phyloP scores from a whole-genome alignment of 225 moss, liverwort and hornwort genomes.

The Ulota crispa region DNA sequence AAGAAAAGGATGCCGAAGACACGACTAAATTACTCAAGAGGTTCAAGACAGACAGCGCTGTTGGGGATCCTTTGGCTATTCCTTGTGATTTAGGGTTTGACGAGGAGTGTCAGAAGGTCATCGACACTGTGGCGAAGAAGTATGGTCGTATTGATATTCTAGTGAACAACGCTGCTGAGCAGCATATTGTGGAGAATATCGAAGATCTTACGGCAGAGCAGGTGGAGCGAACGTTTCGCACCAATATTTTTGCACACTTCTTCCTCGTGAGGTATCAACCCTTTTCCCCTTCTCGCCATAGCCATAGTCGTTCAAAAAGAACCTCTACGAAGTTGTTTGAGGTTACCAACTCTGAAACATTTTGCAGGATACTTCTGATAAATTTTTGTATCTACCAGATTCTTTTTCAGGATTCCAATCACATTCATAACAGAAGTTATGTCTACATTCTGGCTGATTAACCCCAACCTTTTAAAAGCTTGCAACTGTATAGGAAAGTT shows the following conservation, averaged over 20 bases:
- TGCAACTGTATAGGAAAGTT: too few species aligned
- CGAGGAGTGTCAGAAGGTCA: slow-evolving; percentile 64
- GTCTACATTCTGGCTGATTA: too few species aligned
- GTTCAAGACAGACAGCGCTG: slow-evolving; percentile 27
- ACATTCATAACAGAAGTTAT: too few species aligned
- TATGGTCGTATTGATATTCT: slow-evolving; percentile 68
- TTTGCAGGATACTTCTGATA: too few species aligned
- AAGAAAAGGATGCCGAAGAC: slow-evolving; percentile 62
- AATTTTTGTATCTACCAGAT: too few species aligned
- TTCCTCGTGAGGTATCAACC: slow-evolving; percentile 40
- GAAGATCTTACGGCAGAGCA: slow-evolving; percentile 63
- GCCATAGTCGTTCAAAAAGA: too few species aligned
- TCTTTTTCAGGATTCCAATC: too few species aligned
- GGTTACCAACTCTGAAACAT: too few species aligned
- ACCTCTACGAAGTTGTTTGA: too few species aligned
- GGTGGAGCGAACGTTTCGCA: slow-evolving; percentile 65
- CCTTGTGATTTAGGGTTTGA: slow-evolving; percentile 56
- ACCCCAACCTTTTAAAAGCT: too few species aligned
- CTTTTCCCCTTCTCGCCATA: neutral
- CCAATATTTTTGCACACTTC: slow-evolving; percentile 67
- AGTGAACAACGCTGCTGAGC: slow-evolving; percentile 67
- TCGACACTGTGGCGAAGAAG: slow-evolving; percentile 41
- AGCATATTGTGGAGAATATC: slow-evolving; percentile 48
- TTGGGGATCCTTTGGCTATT: slow-evolving; percentile 53
- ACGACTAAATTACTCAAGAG: slow-evolving; percentile 49